phyloP scores from a whole-genome alignment of 768 basidiomycete species.

The Russula sp. region DNA sequence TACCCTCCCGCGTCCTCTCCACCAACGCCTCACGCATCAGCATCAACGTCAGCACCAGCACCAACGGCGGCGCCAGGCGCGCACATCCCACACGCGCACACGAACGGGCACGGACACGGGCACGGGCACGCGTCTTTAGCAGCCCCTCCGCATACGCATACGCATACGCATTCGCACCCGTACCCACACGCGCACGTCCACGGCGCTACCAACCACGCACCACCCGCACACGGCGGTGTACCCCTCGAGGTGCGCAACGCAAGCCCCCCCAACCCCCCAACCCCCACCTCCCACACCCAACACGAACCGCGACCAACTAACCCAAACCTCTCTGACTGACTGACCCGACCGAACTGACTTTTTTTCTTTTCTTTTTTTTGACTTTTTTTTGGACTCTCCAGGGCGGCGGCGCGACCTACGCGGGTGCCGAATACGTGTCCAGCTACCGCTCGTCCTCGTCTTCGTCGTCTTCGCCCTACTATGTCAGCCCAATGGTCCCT shows the following conservation, averaged over 20 bases:
- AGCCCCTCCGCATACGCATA: not conserved
- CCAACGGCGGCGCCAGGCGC: not conserved
- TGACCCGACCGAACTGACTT: not conserved
- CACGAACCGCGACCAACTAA: too few relatives aligned
- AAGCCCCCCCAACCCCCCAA: too few relatives aligned
- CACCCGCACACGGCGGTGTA: not conserved
- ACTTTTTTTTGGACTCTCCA: not conserved
- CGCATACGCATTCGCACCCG: not conserved
- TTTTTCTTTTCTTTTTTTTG: not conserved
- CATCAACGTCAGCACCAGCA: not conserved
- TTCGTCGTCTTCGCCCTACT: not conserved
- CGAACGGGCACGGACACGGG: conserved; percentile 8
- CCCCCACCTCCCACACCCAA: too few relatives aligned
- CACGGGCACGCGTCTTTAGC: not conserved
- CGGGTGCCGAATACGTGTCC: not conserved
- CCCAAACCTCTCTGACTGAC: not conserved
- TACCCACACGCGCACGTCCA: not conserved
- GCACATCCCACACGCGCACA: not conserved
- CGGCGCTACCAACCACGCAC: not conserved
- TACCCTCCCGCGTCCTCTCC: not conserved
- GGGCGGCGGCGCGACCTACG: not conserved
- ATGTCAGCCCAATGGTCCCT: not conserved
- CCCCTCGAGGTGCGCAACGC: not conserved
- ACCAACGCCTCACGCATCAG: not conserved
- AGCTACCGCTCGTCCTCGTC: not conserved